Evolutionary conservation across 2,329 filamentous ascomycete species (phyloP).

Genomic region (Onygenales sp.): DNA sequence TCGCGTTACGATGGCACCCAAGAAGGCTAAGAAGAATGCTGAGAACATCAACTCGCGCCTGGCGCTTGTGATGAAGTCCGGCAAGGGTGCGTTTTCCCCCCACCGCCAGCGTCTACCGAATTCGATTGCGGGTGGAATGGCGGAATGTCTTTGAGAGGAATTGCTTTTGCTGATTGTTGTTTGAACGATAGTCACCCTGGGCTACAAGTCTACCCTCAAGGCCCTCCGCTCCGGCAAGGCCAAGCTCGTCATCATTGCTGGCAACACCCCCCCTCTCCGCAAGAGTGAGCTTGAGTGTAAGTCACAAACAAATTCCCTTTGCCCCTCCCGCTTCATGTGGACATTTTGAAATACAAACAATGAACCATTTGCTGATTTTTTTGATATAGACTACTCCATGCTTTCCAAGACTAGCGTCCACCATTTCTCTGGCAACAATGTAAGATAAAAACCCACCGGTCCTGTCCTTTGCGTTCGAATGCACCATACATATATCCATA

Average conservation of each 20-base stretch:
- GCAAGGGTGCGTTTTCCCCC: slow-evolving; percentile 39
- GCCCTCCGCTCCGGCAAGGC: slow-evolving; percentile 89
- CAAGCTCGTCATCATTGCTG: slow-evolving; percentile 92
- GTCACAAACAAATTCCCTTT: slow-evolving; percentile 5
- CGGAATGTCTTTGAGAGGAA: slow-evolving; percentile 4
- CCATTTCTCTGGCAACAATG: slow-evolving; percentile 98
- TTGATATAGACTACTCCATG: slow-evolving; percentile 62
- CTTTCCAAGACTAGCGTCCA: slow-evolving; percentile 89
- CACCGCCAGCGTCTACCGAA: too few relatives aligned
- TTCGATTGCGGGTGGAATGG: too few relatives aligned
- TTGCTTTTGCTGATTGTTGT: neutral
- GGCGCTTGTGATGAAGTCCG: slow-evolving; percentile 58
- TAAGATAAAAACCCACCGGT: slow-evolving; percentile 49
- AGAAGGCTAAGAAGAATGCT: slow-evolving; percentile 69
- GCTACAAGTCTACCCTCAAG: slow-evolving; percentile 88
- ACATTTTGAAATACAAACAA: neutral
- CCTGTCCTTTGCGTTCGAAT: neutral
- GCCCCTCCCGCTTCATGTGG: slow-evolving; percentile 14
- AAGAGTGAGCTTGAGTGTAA: slow-evolving; percentile 91
- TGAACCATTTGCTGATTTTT: neutral
- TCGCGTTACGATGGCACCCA: slow-evolving; percentile 52
- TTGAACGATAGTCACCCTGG: slow-evolving; percentile 60
- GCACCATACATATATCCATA: too few relatives aligned
- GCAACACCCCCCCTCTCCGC: slow-evolving; percentile 94
- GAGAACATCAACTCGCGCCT: slow-evolving; percentile 67